Evolutionary conservation across 495 filamentous ascomycete genomes (phyloP), one percentile per base, ranked within the genome.

Genomic region (Lophiotrema nucula): DNA sequence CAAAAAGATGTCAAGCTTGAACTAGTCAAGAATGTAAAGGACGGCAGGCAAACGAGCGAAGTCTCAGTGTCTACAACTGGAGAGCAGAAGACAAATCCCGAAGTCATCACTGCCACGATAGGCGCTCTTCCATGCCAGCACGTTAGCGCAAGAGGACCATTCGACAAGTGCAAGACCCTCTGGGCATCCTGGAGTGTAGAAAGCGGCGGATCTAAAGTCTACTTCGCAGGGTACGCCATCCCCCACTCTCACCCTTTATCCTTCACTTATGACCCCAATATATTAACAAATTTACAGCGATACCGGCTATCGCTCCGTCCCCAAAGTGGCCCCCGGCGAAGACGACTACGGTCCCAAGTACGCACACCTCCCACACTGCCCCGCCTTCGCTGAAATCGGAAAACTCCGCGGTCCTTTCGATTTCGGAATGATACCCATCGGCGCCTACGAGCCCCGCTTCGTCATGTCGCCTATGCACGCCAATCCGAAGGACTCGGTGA

Each of bases 361-460:
- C 43, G 78, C 91, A 43, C 88, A 86, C 47, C 79, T 92, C 49
- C 90, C 91, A 13, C 67, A 80, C 43, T 95, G 89, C 66, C 92
- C 93, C 13, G 88, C 90, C 21, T 98, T 98, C 73, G 83, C 84
- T 56, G 78, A 96, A 69, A 87, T 97, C 46, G 93, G 93, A 48
- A 75, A 87, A 37, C 80, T 82, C 48, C 81, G 89, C 15, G 93
- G 93, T 1, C 87, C 88, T 3, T 96, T 98, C 67, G 91, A 98
- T 72, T 81, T 98, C 22, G 93, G 93, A 2, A 66, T 98, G 62
- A 95, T 98, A 53, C 93, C 93, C 22, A 96, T 98, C 58, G 93
- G 92, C 23, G 93, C 93, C 19, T 98, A 98, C 68, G 72, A 79
- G 59, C 93, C 93, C 8, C 80, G 92, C 42, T 83, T 27, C 21